Conservation (phyloP, 306 rosid species). For the Erythrophleum fordii region DNA sequence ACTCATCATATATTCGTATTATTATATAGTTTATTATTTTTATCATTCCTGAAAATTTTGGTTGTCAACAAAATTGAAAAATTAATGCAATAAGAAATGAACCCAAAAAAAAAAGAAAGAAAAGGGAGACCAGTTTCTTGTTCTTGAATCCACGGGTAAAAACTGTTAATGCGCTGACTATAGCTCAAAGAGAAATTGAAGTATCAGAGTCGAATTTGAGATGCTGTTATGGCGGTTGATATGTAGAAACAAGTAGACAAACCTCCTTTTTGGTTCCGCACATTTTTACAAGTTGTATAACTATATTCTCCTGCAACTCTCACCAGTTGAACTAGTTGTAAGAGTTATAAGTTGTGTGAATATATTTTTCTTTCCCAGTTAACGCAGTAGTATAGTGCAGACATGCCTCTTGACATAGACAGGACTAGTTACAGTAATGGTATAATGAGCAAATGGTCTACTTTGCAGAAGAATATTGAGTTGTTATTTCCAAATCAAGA, state of each 20-base stretch:
- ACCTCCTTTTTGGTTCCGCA: too few relatives aligned
- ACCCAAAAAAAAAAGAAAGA: too few relatives aligned
- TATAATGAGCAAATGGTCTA: constrained; percentile 4
- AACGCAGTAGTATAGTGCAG: not conserved
- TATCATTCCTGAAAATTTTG: not conserved
- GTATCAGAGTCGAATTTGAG: not conserved
- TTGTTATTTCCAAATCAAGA: constrained; percentile 33
- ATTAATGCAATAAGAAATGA: not conserved
- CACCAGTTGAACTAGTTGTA: not conserved
- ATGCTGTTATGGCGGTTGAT: not conserved
- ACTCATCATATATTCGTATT: too few relatives aligned
- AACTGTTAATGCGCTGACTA: not conserved
- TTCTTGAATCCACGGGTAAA: not conserved
- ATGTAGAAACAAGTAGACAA: not conserved
- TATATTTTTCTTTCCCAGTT: not conserved
- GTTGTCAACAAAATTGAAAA: not conserved
- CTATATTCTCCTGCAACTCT: not conserved
- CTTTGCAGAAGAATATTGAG: constrained; percentile 28
- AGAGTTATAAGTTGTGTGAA: not conserved
- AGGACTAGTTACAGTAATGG: not conserved
- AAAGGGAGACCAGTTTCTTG: not conserved
- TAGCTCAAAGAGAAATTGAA: not conserved
- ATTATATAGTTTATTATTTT: too few relatives aligned
- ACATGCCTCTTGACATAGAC: not conserved
- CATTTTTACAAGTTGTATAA: not conserved